Evolutionary conservation across 345 rosid species (phyloP).

Genomic region (Euphorbia pulcherrima): DNA sequence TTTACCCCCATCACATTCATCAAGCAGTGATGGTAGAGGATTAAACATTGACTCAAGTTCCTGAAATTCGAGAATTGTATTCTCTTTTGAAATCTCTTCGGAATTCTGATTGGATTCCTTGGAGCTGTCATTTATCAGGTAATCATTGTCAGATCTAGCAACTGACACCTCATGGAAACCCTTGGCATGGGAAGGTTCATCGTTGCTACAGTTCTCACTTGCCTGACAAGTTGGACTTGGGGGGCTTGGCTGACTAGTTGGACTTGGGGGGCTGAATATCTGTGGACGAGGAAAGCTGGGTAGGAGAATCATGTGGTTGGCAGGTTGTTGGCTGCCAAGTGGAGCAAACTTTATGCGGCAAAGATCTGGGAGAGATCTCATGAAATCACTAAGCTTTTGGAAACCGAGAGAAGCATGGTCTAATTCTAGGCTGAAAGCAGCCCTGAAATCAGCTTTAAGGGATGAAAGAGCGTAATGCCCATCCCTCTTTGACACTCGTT

Average conservation of each 20-base stretch:
- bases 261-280: conserved; percentile 8
- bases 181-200: conserved; percentile 15
- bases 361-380: conserved; percentile 52
- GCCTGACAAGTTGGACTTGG: conserved; percentile 17
- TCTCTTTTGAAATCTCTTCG: conserved; percentile 12
- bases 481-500: conserved; percentile 30
- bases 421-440: conserved; percentile 53
- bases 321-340: conserved; percentile 31
- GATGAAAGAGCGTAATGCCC: conserved; percentile 72
- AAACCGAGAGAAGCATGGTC: conserved; percentile 74
- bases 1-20: conserved; percentile 9
- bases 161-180: conserved; percentile 21
- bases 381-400: conserved; percentile 68
- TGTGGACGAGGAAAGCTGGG: conserved; percentile 35
- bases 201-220: conserved; percentile 9
- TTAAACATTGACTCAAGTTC: conserved; percentile 24
- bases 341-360: conserved; percentile 43
- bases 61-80: conserved; percentile 21
- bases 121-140: conserved; percentile 9
- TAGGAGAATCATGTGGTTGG: conserved; percentile 66
- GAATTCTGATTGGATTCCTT: conserved; percentile 6
- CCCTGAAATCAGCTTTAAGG: conserved; percentile 68
- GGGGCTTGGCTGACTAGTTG: no score
- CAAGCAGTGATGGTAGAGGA: conserved; percentile 13
- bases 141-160: conserved; percentile 24